Conservation (phyloP, 23 red algal species). For the Agarophyton chilense region DNA sequence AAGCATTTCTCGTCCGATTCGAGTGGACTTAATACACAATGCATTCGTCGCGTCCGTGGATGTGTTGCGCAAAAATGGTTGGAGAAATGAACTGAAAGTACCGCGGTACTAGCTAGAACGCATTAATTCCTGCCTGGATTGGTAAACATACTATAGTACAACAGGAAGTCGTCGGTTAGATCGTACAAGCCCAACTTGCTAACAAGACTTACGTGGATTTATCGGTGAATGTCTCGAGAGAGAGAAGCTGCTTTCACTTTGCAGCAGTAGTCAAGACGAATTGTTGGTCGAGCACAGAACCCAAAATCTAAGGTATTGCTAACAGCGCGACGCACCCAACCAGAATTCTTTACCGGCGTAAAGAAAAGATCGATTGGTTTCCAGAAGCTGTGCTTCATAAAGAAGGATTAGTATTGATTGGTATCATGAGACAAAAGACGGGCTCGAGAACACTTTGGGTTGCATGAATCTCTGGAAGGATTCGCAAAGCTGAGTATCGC, state of each 20-base stretch:
- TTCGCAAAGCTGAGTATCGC: neutral
- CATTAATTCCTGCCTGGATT: too few species aligned
- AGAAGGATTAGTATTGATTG: neutral
- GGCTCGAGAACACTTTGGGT: neutral
- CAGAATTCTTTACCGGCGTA: neutral
- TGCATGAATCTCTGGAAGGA: neutral
- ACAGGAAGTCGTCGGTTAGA: neutral
- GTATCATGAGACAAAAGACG: neutral
- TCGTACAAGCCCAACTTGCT: neutral
- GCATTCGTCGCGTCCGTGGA: conserved; percentile 36
- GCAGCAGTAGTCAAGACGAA: neutral
- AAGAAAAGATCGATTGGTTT: neutral
- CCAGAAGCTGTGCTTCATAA: neutral
- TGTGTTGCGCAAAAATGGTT: conserved; percentile 48
- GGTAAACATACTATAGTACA: too few species aligned
- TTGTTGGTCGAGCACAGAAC: conserved; percentile 2
- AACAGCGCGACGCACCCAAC: neutral
- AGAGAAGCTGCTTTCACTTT: neutral
- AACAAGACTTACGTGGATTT: conserved; percentile 7
- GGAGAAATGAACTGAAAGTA: conserved; percentile 58
- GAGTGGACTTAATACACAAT: conserved; percentile 32
- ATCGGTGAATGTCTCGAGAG: conserved; percentile 31
- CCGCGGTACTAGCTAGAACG: too few species aligned
- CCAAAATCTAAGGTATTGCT: neutral
- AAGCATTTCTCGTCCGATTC: conserved; percentile 36